Conservation (phyloP, 495 filamentous ascomycete genomes). For the Podospora appendiculata region DNA sequence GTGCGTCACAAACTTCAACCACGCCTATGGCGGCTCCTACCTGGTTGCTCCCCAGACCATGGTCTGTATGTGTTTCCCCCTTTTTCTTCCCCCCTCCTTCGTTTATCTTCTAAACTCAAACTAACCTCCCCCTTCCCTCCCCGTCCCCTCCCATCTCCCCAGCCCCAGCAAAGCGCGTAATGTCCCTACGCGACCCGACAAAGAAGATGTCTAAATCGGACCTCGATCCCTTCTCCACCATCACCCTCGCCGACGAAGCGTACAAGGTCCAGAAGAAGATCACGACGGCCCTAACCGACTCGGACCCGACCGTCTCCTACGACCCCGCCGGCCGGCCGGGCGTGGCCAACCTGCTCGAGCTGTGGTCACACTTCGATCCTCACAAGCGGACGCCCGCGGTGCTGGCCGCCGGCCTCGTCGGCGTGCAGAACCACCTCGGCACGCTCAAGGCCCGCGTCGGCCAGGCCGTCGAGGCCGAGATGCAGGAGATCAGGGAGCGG, state of each 20-base stretch:
- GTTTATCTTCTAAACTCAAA: not conserved
- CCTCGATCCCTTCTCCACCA: constrained; percentile 57
- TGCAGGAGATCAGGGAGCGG: constrained; percentile 53
- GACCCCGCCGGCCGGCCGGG: constrained; percentile 66
- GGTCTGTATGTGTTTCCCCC: constrained; percentile 49
- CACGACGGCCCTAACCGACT: constrained; percentile 71
- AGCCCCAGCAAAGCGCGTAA: constrained; percentile 66
- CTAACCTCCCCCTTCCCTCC: not conserved
- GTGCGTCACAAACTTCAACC: constrained; percentile 77
- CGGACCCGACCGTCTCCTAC: constrained; percentile 53
- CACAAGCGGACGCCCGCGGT: constrained; percentile 40
- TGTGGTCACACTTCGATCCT: constrained; percentile 58
- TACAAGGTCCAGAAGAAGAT: constrained; percentile 59
- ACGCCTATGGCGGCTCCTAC: constrained; percentile 56
- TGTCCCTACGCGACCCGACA: constrained; percentile 72
- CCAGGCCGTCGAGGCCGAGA: constrained; percentile 41
- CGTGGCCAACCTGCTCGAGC: constrained; percentile 76
- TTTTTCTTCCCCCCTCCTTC: not conserved
- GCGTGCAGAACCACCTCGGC: constrained; percentile 39
- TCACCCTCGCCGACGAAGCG: constrained; percentile 67
- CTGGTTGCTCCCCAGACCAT: constrained; percentile 59
- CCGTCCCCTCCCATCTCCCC: too few species aligned
- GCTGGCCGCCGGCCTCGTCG: constrained; percentile 11
- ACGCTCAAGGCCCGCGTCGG: constrained; percentile 63
- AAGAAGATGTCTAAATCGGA: constrained; percentile 94